Evolutionary conservation across 2,329 filamentous ascomycete species (phyloP).

Genomic region (Penicillium sp.): DNA sequence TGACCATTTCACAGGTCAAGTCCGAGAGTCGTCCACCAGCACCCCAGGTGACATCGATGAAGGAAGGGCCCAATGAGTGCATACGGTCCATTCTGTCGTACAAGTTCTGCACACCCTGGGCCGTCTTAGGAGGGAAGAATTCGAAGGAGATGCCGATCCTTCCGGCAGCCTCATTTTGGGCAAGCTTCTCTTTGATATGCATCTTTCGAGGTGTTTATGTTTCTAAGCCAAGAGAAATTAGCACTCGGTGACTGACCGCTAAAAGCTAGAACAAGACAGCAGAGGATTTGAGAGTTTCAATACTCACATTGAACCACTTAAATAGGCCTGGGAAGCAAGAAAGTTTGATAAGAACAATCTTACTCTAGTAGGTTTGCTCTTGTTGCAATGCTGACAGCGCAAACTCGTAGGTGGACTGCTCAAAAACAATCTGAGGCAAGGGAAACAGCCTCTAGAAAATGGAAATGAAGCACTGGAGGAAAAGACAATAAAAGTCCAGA

Average conservation of each 20-base stretch:
- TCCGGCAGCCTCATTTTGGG: conserved; percentile 76
- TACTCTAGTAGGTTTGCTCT: not conserved
- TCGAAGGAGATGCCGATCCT: conserved; percentile 97
- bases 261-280: not conserved
- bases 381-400: conserved; percentile 1
- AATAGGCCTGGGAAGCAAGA: not conserved
- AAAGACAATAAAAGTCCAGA: conserved; percentile 10
- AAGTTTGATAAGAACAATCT: not conserved
- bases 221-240: conserved; percentile 12
- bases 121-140: conserved; percentile 97
- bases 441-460: conserved; percentile 8
- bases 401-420: conserved; percentile 5
- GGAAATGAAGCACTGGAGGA: not conserved
- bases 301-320: not conserved
- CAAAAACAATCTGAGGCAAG: conserved; percentile 10
- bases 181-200: conserved; percentile 94
- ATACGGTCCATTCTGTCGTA: conserved; percentile 99
- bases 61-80: conserved; percentile 90
- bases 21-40: conserved; percentile 90
- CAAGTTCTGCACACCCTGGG: conserved; percentile 89
- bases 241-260: not conserved
- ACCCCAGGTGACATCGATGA: conserved; percentile 99
- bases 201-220: conserved; percentile 59
- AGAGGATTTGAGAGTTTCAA: not conserved
- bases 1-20: conserved; percentile 96